phyloP scores from a whole-genome alignment of 768 basidiomycete genomes.

The Collybia sordida region DNA sequence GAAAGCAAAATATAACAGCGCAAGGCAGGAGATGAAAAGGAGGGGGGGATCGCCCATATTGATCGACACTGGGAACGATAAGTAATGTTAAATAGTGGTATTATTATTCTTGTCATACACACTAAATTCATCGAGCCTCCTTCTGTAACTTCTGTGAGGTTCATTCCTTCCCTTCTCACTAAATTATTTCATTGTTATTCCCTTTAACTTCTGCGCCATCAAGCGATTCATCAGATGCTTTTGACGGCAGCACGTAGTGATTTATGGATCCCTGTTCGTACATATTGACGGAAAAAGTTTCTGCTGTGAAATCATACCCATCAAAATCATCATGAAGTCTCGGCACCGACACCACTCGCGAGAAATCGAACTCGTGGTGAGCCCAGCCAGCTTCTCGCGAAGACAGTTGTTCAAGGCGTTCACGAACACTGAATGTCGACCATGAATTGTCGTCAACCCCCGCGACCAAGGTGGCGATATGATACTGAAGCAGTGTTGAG shows the following conservation, averaged over 20 bases:
- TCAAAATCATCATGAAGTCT: slow-evolving; percentile 21
- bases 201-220: slow-evolving; percentile 29
- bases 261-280: slow-evolving; percentile 22
- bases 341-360: background rate
- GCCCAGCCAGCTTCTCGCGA: slow-evolving; percentile 10
- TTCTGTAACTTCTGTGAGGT: slow-evolving; percentile 39
- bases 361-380: slow-evolving; percentile 4
- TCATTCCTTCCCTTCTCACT: too few relatives aligned
- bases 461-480: slow-evolving; percentile 5
- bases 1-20: too few relatives aligned
- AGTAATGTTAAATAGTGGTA: background rate
- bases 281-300: slow-evolving; percentile 39
- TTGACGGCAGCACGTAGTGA: slow-evolving; percentile 32
- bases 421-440: background rate
- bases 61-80: background rate
- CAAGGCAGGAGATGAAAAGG: too few relatives aligned
- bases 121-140: slow-evolving; percentile 43
- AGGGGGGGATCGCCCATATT: too few relatives aligned
- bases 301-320: slow-evolving; percentile 42
- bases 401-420: slow-evolving; percentile 7
- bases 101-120: slow-evolving; percentile 30
- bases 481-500: slow-evolving; percentile 9
- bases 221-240: slow-evolving; percentile 17
- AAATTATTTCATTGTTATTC: slow-evolving; percentile 37
- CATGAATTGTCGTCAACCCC: slow-evolving; percentile 7